Conservation (phyloP, 495 filamentous ascomycete genomes). For the Copromyces sp. region DNA sequence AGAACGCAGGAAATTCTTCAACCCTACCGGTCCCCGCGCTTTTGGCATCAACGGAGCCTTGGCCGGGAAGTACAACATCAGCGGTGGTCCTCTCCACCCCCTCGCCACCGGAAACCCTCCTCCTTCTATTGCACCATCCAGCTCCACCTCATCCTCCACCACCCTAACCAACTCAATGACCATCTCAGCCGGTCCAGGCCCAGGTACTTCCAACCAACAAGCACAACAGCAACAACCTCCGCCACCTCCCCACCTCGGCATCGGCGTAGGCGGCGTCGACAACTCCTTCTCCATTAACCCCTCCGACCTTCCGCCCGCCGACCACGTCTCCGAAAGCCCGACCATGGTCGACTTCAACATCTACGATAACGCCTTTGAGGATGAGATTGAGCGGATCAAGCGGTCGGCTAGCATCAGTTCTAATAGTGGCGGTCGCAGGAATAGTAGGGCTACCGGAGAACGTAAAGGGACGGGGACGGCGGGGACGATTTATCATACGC, state of each 20-base stretch:
- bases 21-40: slow-evolving; percentile 6
- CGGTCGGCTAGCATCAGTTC: slow-evolving; percentile 10
- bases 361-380: slow-evolving; percentile 77
- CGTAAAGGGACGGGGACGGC: background rate
- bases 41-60: slow-evolving; percentile 6
- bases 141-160: background rate
- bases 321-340: slow-evolving; percentile 73
- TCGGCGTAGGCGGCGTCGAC: slow-evolving; percentile 51
- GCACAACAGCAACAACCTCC: background rate
- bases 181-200: background rate
- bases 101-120: slow-evolving; percentile 56
- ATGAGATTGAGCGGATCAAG: slow-evolving; percentile 67
- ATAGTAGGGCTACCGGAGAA: background rate
- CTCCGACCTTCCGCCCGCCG: slow-evolving; percentile 9
- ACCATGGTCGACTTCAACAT: slow-evolving; percentile 71
- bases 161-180: background rate
- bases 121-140: background rate
- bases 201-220: background rate
- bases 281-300: slow-evolving; percentile 14
- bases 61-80: background rate
- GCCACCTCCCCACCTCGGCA: slow-evolving; percentile 53
- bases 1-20: slow-evolving; percentile 28
- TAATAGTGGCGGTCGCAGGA: background rate
- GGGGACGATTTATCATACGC: slow-evolving; percentile 3
- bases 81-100: slow-evolving; percentile 28